Conservation (phyloP, 2,329 filamentous ascomycete species). For the Pestalotiopsis sp. region DNA sequence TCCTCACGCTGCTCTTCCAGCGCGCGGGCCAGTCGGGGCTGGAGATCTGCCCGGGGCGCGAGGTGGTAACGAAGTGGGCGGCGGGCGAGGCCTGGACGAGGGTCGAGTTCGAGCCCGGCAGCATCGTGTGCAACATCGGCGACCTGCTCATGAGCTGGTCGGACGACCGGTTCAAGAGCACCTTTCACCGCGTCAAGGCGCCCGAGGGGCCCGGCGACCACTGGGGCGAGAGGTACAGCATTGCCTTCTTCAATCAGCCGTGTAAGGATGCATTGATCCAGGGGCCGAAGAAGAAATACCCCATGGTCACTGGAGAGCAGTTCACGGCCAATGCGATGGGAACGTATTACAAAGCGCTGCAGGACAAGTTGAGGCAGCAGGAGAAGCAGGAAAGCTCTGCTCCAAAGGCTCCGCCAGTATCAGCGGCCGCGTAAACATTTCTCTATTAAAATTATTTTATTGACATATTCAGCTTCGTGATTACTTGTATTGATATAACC, state of each 20-base stretch:
- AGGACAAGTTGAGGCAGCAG: background rate
- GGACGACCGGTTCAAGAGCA: conserved; percentile 68
- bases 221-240: conserved; percentile 62
- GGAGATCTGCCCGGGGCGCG: conserved; percentile 64
- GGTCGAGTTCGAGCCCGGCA: conserved; percentile 50
- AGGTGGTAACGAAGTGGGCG: conserved; percentile 58
- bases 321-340: conserved; percentile 56
- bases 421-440: background rate
- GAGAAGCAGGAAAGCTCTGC: background rate
- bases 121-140: conserved; percentile 65
- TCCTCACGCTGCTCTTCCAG: conserved; percentile 64
- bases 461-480: background rate
- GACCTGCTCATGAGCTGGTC: conserved; percentile 67
- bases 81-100: conserved; percentile 63
- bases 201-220: conserved; percentile 54
- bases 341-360: conserved; percentile 11
- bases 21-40: conserved; percentile 58
- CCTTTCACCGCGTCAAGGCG: conserved; percentile 62
- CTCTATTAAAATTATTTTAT: background rate
- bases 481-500: background rate
- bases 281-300: conserved; percentile 60
- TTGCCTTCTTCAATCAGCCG: conserved; percentile 67
- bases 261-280: conserved; percentile 58
- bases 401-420: background rate
- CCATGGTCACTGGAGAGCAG: conserved; percentile 58